Conservation (phyloP, 148 eudicot genomes). For the Spergularia bocconei region DNA sequence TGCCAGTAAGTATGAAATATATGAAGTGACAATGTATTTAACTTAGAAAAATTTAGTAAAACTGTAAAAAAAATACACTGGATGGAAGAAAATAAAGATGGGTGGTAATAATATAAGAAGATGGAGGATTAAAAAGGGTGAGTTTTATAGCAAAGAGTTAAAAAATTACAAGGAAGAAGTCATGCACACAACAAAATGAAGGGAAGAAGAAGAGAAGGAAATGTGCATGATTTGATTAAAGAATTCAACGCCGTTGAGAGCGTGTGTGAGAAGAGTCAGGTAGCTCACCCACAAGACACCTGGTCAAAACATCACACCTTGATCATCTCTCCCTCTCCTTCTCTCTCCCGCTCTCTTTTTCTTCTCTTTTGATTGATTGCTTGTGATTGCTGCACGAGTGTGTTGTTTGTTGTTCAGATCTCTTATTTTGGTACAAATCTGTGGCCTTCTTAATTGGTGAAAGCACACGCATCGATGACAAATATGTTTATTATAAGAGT, state of each 20-base stretch:
- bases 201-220: constrained; percentile 30
- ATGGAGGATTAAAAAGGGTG: constrained; percentile 11
- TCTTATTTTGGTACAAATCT: neutral
- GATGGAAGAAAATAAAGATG: constrained; percentile 15
- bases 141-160: constrained; percentile 13
- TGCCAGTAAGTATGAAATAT: neutral
- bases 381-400: constrained; percentile 20
- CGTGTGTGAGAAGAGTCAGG: constrained; percentile 76
- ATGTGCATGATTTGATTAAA: constrained; percentile 83
- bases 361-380: neutral
- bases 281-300: constrained; percentile 89
- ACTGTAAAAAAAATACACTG: constrained; percentile 11
- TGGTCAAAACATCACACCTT: constrained; percentile 42
- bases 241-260: constrained; percentile 91
- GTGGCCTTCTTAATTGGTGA: no score
- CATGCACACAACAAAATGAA: constrained; percentile 19
- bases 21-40: neutral
- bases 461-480: no score
- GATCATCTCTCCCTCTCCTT: no score
- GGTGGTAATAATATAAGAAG: constrained; percentile 11
- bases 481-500: no score
- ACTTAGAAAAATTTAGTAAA: neutral
- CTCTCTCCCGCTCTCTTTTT: constrained; percentile 25
- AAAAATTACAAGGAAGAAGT: constrained; percentile 10
- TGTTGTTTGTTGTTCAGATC: constrained; percentile 14